Evolutionary conservation across 257 asterid genomes (phyloP).

Genomic region (Petunia axillaris): DNA sequence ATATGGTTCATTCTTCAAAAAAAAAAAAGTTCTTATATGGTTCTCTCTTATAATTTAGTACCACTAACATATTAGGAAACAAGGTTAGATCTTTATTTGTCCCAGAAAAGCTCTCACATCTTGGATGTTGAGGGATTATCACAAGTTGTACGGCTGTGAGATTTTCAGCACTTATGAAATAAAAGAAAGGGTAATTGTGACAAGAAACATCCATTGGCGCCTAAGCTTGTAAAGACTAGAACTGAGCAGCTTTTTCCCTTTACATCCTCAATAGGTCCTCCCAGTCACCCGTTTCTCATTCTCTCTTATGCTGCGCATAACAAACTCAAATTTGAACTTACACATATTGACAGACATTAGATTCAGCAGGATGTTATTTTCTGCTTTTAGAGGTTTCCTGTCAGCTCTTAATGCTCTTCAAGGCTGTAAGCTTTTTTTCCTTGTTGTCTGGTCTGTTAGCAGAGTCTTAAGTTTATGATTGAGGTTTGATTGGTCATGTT

Average conservation of each 20-base stretch:
- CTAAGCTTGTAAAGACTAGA: slow-evolving; percentile 15
- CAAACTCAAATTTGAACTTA: slow-evolving; percentile 12
- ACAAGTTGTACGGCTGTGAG: background rate
- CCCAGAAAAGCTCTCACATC: background rate
- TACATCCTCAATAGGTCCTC: slow-evolving; percentile 10
- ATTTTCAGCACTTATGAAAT: slow-evolving; percentile 11
- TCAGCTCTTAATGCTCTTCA: slow-evolving; percentile 11
- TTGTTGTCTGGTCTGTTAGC: background rate
- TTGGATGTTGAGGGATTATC: background rate
- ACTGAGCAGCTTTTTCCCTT: slow-evolving; percentile 10
- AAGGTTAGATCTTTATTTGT: slow-evolving; percentile 9
- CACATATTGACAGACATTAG: background rate
- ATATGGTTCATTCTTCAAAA: background rate
- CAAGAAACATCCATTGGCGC: background rate
- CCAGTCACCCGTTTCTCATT: background rate
- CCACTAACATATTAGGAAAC: background rate
- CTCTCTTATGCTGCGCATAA: background rate
- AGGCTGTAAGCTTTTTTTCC: background rate
- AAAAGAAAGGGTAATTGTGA: background rate
- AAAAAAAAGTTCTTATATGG: background rate
- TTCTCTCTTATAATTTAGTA: slow-evolving; percentile 1
- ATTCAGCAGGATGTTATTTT: slow-evolving; percentile 5
- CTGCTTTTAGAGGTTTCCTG: background rate
- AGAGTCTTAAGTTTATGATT: background rate
- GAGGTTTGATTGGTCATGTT: slow-evolving; percentile 8